Evolutionary conservation across 257 asterid genomes (phyloP).

Genomic region (Solanum chmielewskii): DNA sequence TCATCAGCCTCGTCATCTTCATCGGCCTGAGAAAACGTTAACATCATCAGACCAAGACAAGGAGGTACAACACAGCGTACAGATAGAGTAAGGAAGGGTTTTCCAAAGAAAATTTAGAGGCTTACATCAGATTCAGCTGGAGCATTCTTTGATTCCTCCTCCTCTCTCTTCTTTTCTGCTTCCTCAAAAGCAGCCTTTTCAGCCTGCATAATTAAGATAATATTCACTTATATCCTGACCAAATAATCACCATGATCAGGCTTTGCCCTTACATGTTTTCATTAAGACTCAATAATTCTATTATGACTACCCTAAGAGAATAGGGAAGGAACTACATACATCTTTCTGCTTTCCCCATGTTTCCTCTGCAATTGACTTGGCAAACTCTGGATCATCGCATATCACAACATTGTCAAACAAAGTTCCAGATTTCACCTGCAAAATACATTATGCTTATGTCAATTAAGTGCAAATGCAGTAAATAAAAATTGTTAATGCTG

Average conservation of each 20-base stretch:
- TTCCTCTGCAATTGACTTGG: slow-evolving; percentile 74
- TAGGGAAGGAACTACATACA: slow-evolving; percentile 30
- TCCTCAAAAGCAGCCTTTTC: slow-evolving; percentile 93
- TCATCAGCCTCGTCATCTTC: slow-evolving; percentile 40
- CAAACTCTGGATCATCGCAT: slow-evolving; percentile 81
- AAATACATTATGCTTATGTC: neutral
- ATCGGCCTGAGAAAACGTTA: slow-evolving; percentile 44
- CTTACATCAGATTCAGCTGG: slow-evolving; percentile 58
- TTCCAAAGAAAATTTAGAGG: neutral
- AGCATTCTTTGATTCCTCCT: slow-evolving; percentile 54
- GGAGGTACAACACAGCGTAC: neutral
- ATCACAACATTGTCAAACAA: slow-evolving; percentile 85
- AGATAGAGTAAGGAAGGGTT: neutral
- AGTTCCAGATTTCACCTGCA: slow-evolving; percentile 98
- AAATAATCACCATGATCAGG: too few relatives aligned
- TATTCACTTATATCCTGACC: neutral
- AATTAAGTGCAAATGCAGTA: neutral
- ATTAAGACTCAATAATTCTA: neutral
- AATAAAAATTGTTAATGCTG: neutral
- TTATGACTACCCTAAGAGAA: neutral
- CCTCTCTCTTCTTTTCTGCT: slow-evolving; percentile 87
- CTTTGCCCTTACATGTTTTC: too few relatives aligned
- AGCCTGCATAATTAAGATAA: slow-evolving; percentile 36
- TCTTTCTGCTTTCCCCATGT: slow-evolving; percentile 97
- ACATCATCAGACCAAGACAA: neutral